Evolutionary conservation across 2,329 filamentous ascomycete species (phyloP).

Genomic region (Penicillium psychrosexuale): DNA sequence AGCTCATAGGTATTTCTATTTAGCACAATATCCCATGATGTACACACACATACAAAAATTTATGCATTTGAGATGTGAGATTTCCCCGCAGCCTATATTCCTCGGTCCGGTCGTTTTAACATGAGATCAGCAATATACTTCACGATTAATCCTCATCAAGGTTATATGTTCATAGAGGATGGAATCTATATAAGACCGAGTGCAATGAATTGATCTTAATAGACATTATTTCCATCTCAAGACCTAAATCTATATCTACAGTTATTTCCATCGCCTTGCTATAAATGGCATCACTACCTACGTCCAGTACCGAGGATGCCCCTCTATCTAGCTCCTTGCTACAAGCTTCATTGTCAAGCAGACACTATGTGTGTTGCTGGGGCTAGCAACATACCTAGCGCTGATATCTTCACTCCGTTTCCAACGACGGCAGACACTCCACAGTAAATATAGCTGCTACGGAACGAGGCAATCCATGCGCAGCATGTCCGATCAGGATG

Average conservation of each 20-base stretch:
- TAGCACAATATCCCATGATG: background rate
- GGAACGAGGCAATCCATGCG: constrained; percentile 41
- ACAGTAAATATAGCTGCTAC: constrained; percentile 43
- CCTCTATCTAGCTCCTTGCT: background rate
- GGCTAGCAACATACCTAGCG: constrained; percentile 19
- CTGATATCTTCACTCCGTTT: constrained; percentile 28
- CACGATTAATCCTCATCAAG: background rate
- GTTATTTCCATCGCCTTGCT: background rate
- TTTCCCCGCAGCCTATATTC: background rate
- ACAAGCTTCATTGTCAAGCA: background rate
- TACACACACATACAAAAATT: background rate
- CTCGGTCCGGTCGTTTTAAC: background rate
- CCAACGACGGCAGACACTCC: constrained; percentile 33
- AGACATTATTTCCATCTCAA: background rate
- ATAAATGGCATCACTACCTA: background rate
- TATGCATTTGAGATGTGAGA: background rate
- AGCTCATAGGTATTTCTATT: background rate
- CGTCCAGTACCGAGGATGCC: background rate
- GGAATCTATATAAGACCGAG: background rate
- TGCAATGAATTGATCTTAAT: background rate
- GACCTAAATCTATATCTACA: background rate
- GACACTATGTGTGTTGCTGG: constrained; percentile 10
- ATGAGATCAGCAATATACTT: background rate
- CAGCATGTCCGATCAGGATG: constrained; percentile 53
- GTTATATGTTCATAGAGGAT: background rate